Evolutionary conservation across 352 stramenopile species (phyloP), one percentile per base, ranked within the genome.

Genomic region (Globisporangium carolinianum): DNA sequence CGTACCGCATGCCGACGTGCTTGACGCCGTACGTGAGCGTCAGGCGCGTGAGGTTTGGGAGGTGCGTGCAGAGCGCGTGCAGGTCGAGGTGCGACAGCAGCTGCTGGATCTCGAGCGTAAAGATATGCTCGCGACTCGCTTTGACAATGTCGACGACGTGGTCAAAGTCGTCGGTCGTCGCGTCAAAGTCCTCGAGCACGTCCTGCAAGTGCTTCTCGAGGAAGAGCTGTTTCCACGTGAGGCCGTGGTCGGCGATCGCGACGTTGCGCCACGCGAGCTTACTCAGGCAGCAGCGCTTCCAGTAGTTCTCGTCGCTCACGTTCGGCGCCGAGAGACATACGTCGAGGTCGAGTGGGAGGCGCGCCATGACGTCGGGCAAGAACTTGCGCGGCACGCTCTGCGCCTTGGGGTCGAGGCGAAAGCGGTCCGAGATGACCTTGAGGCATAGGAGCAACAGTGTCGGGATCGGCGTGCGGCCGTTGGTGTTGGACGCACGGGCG

Each of bases 181-280:
- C 64, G 51, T 95, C 82, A 66, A 94, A 96, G 36, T 71, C 68
- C 58, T 97, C 85, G 10, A 97, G 68, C 17, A 76, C 53, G 55
- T 93, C 73, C 68, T 95, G 77, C 18, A 95, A 45, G 50, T 83
- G 60, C 51, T 76, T 87, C 62, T 89, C 80, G 45, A 97, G 75
- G 62, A 89, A 97, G 36, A 97, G 76, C 64, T 98, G 91, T 73
- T 97, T 98, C 93, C 91, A 98, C 17, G 83, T 97, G 51, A 97
- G 71, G 39, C 89, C 89, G 58, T 98, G 93, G 42, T 97, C 83
- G 1, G 65, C 55, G 57, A 98, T 95, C 61, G 93, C 74, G 51
- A 94, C 81, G 60, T 97, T 97, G 56, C 92, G 87, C 91, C 90
- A 98, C 39, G 73, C 72, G n/a, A 68, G 76, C 47, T 87, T 81